These are phyloP conservation scores for Mycena galopus DNA, from an alignment of 768 basidiomycete species.

Conservation along the genomic window DNA sequence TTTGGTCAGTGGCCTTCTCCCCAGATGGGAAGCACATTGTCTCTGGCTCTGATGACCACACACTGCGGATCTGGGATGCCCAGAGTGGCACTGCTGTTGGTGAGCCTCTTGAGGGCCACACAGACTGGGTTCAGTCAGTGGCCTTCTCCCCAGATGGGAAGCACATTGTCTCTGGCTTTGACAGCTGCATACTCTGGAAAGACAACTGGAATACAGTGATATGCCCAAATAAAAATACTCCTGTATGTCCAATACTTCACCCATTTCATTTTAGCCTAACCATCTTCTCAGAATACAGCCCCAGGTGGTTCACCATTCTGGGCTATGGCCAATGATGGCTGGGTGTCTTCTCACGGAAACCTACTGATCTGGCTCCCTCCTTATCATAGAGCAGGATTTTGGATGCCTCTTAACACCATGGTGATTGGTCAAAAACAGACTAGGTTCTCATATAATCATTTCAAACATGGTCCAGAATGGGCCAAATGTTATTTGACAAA, in stretches of 20 bases:
- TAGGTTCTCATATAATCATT: neutral
- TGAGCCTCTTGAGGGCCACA: too few species aligned
- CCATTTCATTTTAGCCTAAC: neutral
- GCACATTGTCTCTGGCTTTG: neutral
- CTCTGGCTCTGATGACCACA: neutral
- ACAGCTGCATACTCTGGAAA: neutral
- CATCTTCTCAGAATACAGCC: too few species aligned
- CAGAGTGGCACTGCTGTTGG: neutral
- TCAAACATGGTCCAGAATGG: neutral
- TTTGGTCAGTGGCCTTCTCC: neutral
- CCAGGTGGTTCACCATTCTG: too few species aligned
- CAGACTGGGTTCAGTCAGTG: too few species aligned
- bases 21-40: neutral
- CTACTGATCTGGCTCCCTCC: neutral
- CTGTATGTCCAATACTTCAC: neutral
- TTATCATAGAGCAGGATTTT: neutral
- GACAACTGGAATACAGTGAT: neutral
- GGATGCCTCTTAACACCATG: neutral
- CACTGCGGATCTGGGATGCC: conserved; percentile 8
- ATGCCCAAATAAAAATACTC: neutral
- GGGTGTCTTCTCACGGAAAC: neutral
- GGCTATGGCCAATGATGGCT: too few species aligned
- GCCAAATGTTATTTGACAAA: too few species aligned
- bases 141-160: too few species aligned
- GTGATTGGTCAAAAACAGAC: neutral